Base-by-base conservation (phyloP, 257 asterid genomes). In the Nicotiana paniculata region DNA sequence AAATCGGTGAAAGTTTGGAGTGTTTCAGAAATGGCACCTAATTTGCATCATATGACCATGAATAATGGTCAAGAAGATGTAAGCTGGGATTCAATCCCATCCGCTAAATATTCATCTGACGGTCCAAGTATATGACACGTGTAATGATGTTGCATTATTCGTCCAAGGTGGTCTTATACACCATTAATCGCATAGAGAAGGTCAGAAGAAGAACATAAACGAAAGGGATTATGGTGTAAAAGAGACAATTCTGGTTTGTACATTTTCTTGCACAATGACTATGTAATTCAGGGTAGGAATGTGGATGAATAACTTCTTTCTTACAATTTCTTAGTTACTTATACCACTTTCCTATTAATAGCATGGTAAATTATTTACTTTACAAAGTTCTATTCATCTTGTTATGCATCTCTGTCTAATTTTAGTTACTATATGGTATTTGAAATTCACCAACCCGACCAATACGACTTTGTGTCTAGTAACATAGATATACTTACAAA, bases 1-100 rank as follows among this genome's bases (percentile, higher is more conserved):
- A 93, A 92, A 76, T 93, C 97, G 0, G 97, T 93, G 8, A 93
- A 92, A 82, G 95, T 93, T 69, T 93, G 97, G 97, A 91, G 94
- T 26, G 92, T 93, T 55, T 89, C 95, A 55, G 97, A 93, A 65
- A 86, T 87, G 88, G 90, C 90, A 35, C 91, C 91, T 4, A 94
- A 88, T 72, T 76, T 87, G 87, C 86, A 86, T 35, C 83, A 80
- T 66, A 81, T 86, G 86, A 82, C 80, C 24, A 77, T 81, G 86
- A 37, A 17, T 89, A 80, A 8, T 65, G 66, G 66, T 21, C 81
- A 79, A 5, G 87, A 82, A 2, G 88, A 84, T 75, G 35, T 69
- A 13, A 82, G 87, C 32, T 93, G 97, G 97, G 94, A 89, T 1
- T 85, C 91, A 0, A 89, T 92, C 24, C 93, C 92, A 13, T 91